These are phyloP conservation scores for Metarhizium guizhouense DNA, from an alignment of 2,329 filamentous ascomycete genomes.

Conservation along the genomic window DNA sequence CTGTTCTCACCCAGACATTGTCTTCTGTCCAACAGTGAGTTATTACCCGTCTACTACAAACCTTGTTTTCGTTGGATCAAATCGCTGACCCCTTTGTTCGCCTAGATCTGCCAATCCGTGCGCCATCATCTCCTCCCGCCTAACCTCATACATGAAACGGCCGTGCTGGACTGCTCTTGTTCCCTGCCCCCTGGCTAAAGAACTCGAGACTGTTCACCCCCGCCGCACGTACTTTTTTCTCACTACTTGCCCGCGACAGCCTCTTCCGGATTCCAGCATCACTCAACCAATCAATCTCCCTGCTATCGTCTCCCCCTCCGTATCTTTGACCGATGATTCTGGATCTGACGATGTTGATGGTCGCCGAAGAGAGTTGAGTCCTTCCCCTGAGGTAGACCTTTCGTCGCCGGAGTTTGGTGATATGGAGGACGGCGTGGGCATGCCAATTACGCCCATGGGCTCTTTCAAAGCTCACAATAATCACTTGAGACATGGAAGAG, in stretches of 20 bases:
- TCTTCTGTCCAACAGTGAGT: slow-evolving; percentile 85
- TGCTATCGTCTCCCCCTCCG: slow-evolving; percentile 71
- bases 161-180: slow-evolving; percentile 67
- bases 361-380: slow-evolving; percentile 65
- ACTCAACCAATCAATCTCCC: slow-evolving; percentile 12
- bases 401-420: slow-evolving; percentile 82
- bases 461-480: slow-evolving; percentile 45
- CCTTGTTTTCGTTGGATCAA: background rate
- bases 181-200: slow-evolving; percentile 85
- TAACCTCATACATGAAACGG: slow-evolving; percentile 84
- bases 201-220: slow-evolving; percentile 84
- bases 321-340: slow-evolving; percentile 49
- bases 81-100: slow-evolving; percentile 19
- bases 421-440: slow-evolving; percentile 47
- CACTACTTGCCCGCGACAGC: slow-evolving; percentile 76
- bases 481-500: slow-evolving; percentile 27
- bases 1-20: slow-evolving; percentile 65
- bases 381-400: slow-evolving; percentile 87
- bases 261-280: slow-evolving; percentile 51
- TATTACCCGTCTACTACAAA: slow-evolving; percentile 15
- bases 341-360: slow-evolving; percentile 63
- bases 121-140: slow-evolving; percentile 87
- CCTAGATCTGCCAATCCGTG: slow-evolving; percentile 87
- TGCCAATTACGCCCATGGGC: slow-evolving; percentile 54
- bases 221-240: slow-evolving; percentile 95